Conservation (phyloP, 202 grass and related monocot genomes). For the Digitaria exilis region DNA sequence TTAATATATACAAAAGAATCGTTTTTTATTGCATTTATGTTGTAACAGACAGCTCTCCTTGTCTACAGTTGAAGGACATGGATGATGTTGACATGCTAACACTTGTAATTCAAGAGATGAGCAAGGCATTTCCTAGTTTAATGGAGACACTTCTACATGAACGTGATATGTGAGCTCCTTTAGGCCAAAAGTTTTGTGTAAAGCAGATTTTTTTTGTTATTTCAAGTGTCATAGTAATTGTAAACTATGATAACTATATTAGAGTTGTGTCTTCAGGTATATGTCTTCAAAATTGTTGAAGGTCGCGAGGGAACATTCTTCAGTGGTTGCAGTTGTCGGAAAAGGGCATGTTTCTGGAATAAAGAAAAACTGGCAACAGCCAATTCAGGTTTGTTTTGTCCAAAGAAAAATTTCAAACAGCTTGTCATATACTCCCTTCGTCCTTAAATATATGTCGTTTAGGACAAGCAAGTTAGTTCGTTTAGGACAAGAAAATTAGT, state of each 20-base stretch:
- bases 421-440: background rate
- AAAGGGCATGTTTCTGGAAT: conserved; percentile 96
- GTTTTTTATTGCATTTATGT: background rate
- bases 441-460: background rate
- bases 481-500: no score
- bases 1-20: background rate
- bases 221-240: background rate
- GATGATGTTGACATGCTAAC: conserved; percentile 95
- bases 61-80: conserved; percentile 82
- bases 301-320: conserved; percentile 82
- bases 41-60: conserved; percentile 13
- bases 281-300: conserved; percentile 81
- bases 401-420: background rate
- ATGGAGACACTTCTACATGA: conserved; percentile 95
- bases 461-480: no score
- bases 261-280: conserved; percentile 60
- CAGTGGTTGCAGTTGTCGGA: conserved; percentile 89
- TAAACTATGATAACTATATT: background rate
- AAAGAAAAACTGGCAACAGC: conserved; percentile 86
- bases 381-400: conserved; percentile 58
- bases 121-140: conserved; percentile 91
- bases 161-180: conserved; percentile 79
- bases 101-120: conserved; percentile 99
- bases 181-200: background rate
- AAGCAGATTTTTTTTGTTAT: background rate